Base-by-base conservation (phyloP, 2,329 filamentous ascomycete species). In the Pseudocercospora pini-densiflorae region DNA sequence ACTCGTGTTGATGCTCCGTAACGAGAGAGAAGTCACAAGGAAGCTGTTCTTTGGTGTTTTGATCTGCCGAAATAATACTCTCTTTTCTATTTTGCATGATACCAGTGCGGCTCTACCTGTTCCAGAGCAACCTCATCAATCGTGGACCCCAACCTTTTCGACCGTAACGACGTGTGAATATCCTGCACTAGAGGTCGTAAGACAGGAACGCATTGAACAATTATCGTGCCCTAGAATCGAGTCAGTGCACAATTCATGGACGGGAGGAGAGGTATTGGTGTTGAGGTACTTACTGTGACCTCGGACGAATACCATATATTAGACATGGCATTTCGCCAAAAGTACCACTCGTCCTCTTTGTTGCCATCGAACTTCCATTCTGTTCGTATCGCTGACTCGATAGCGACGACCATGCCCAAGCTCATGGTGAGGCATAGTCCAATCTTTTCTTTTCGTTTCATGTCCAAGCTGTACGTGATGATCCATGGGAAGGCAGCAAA, bases 141-240 rank as follows among this genome's bases (percentile, higher is more conserved):
- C 59, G 67, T 68, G 8, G 74, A 76, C 3, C 69, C 67, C 55
- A 79, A 36, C 63, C 72, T 75, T 54, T 72, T 77, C 3, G 78
- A 80, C 2, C 77, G 78, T 29, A 82, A 64, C 0, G 79, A 78
- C 1, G 77, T 78, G 64, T 79, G 77, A 8, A 82, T 74, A 33
- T 83, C 80, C 51, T 79, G 77, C 47, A 86, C 68, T 21, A 86
- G 79, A 0, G 84, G 82, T 9, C 84, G 80, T 7, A 86, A 71
- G 16, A 86, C 81, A 1, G 84, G 84, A 2, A 86, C 82, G 66
- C 83, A 86, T 69, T 86, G 84, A 3, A 86, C 84, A 51, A 86
- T 85, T 68, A 86, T 85, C 27, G 84, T 86, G 61, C 84, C 84
- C 8, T 51, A 21, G 23, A 12, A 10, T 14, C 5, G 9, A 7